These are phyloP conservation scores for Backusella parvicylindrica DNA, from an alignment of 192 early-diverging fungal species.

Conservation along the genomic window DNA sequence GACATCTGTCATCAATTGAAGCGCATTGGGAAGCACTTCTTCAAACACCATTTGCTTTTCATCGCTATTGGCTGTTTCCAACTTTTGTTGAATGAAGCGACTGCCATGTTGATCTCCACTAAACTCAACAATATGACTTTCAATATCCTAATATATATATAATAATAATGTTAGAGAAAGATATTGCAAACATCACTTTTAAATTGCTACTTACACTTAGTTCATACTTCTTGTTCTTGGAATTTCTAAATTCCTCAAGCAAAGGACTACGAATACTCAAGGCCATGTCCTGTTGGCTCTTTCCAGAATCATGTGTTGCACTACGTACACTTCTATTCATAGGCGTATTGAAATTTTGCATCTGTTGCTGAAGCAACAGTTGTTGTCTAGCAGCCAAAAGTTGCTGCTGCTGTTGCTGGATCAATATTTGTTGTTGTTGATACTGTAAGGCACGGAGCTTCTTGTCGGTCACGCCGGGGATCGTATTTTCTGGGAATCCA, in stretches of 20 bases:
- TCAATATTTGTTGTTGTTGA: constrained; percentile 46
- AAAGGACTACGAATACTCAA: constrained; percentile 77
- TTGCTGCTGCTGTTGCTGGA: constrained; percentile 48
- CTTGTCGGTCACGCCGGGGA: constrained; percentile 38
- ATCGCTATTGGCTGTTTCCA: constrained; percentile 88
- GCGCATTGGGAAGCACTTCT: constrained; percentile 86
- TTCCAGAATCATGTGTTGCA: constrained; percentile 6
- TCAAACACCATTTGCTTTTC: constrained; percentile 98
- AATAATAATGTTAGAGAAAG: too few species aligned
- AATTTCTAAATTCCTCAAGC: constrained; percentile 95
- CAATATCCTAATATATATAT: constrained; percentile 83
- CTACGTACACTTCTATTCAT: not conserved
- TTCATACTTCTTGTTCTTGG: constrained; percentile 97
- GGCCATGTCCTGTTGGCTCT: constrained; percentile 39
- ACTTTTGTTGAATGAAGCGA: constrained; percentile 97
- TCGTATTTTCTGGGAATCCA: constrained; percentile 11
- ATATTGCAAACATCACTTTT: too few species aligned
- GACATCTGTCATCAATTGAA: constrained; percentile 97
- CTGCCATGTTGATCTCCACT: constrained; percentile 98
- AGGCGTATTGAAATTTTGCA: constrained; percentile 26
- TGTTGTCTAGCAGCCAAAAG: constrained; percentile 38
- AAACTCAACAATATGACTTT: constrained; percentile 93
- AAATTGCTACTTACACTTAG: constrained; percentile 55
- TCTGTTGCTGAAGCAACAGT: constrained; percentile 41
- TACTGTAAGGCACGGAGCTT: constrained; percentile 44